Evolutionary conservation across 2,329 filamentous ascomycete species (phyloP).

Genomic region (Phaeosphaeriaceae sp.): DNA sequence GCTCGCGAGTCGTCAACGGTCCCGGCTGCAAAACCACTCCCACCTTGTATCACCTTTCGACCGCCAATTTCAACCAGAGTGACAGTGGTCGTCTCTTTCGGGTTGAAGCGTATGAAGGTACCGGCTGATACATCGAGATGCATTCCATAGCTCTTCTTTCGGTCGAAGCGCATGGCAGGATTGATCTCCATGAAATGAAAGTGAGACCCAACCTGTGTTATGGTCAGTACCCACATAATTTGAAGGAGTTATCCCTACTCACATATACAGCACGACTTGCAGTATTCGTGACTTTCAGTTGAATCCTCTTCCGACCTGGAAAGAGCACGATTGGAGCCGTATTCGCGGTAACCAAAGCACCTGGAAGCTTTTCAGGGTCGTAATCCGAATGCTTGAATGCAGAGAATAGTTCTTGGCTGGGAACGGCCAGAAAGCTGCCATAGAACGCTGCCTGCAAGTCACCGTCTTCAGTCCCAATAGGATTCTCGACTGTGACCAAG

Average conservation of each 20-base stretch:
- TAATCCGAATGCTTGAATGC: conserved; percentile 71
- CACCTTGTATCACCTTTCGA: conserved; percentile 79
- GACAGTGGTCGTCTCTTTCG: conserved; percentile 89
- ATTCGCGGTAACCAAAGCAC: conserved; percentile 78
- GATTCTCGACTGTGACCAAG: conserved; percentile 91
- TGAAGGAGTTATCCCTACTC: too few relatives aligned
- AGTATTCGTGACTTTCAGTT: conserved; percentile 80
- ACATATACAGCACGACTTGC: too few relatives aligned
- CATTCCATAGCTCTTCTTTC: conserved; percentile 80
- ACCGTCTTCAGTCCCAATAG: conserved; percentile 84
- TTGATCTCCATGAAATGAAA: conserved; percentile 98
- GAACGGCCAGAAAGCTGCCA: conserved; percentile 87
- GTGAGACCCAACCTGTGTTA: conserved; percentile 76
- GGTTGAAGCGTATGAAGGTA: conserved; percentile 92
- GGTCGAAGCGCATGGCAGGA: conserved; percentile 87
- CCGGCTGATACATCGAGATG: conserved; percentile 89
- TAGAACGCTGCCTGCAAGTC: conserved; percentile 88
- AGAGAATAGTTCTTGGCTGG: conserved; percentile 72
- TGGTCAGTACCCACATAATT: conserved; percentile 9
- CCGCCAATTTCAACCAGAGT: conserved; percentile 89
- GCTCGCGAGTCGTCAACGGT: conserved; percentile 70
- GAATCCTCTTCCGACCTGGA: conserved; percentile 75
- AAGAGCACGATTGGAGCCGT: conserved; percentile 73
- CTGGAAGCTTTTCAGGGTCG: conserved; percentile 73
- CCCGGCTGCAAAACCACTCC: conserved; percentile 81